These are phyloP conservation scores for Pichia deserticola DNA, from an alignment of 805 yeast species.

Conservation along the genomic window DNA sequence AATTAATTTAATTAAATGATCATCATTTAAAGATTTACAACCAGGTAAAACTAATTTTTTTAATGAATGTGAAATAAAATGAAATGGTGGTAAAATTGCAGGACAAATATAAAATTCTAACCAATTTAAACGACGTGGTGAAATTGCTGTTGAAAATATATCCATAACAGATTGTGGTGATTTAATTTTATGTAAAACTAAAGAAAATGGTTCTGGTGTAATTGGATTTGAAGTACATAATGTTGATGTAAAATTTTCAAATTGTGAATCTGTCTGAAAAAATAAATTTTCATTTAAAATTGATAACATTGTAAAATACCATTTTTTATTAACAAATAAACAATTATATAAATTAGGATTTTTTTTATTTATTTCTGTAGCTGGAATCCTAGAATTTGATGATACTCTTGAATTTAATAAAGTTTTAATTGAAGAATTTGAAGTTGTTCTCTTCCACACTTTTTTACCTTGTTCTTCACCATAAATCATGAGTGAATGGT, in stretches of 20 bases:
- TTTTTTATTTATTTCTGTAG: neutral
- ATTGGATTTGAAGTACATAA: neutral
- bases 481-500: slow-evolving; percentile 55
- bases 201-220: slow-evolving; percentile 24
- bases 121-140: slow-evolving; percentile 51
- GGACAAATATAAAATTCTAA: slow-evolving; percentile 84
- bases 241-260: slow-evolving; percentile 15
- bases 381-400: slow-evolving; percentile 5
- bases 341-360: slow-evolving; percentile 47
- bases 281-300: slow-evolving; percentile 48
- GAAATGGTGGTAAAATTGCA: slow-evolving; percentile 46
- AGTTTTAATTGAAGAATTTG: slow-evolving; percentile 10
- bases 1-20: slow-evolving; percentile 45
- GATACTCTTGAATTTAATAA: neutral
- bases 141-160: slow-evolving; percentile 30
- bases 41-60: slow-evolving; percentile 63
- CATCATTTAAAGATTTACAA: slow-evolving; percentile 53
- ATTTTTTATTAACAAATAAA: slow-evolving; percentile 58
- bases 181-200: slow-evolving; percentile 61
- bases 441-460: slow-evolving; percentile 29
- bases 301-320: slow-evolving; percentile 50
- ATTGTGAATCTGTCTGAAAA: slow-evolving; percentile 43
- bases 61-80: slow-evolving; percentile 36
- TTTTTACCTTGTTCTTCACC: slow-evolving; percentile 31
- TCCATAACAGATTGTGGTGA: slow-evolving; percentile 48